Percentiles rank a stretch among this genome's conserved stretches.
phyloP scores from a whole-genome alignment of 2,329 filamentous ascomycete species.

The Pseudogymnoascus sp. region DNA sequence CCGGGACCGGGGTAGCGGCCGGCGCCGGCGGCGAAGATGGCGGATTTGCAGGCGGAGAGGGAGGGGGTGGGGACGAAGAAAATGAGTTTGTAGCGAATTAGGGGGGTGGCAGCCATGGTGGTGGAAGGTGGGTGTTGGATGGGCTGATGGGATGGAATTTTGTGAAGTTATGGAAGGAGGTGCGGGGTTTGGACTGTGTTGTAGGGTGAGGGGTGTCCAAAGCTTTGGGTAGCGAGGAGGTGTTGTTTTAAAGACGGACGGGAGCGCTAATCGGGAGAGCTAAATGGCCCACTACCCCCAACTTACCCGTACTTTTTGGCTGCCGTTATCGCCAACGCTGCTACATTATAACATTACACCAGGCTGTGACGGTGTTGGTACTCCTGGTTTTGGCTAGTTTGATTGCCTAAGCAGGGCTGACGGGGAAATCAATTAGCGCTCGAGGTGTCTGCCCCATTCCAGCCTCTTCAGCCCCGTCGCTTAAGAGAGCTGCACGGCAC shows the following conservation, averaged over 20 bases:
- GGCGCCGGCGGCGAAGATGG: constrained; percentile 51
- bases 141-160: neutral
- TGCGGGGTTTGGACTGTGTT: neutral
- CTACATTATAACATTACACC: too few species aligned
- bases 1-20: constrained; percentile 41
- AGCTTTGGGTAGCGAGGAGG: neutral
- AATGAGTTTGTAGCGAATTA: constrained; percentile 33
- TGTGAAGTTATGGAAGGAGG: neutral
- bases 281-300: neutral
- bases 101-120: neutral
- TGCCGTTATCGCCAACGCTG: too few species aligned
- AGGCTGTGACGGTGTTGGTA: too few species aligned
- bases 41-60: constrained; percentile 43
- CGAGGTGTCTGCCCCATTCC: neutral
- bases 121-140: neutral
- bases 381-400: too few species aligned
- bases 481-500: neutral
- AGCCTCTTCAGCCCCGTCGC: neutral
- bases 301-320: neutral
- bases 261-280: neutral
- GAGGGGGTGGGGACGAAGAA: constrained; percentile 42
- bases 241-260: neutral
- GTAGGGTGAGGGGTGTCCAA: neutral
- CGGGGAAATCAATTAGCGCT: too few species aligned
- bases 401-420: too few species aligned